Conservation (phyloP, 1,284 basidiomycete species). For the Trichosporon sp. region DNA sequence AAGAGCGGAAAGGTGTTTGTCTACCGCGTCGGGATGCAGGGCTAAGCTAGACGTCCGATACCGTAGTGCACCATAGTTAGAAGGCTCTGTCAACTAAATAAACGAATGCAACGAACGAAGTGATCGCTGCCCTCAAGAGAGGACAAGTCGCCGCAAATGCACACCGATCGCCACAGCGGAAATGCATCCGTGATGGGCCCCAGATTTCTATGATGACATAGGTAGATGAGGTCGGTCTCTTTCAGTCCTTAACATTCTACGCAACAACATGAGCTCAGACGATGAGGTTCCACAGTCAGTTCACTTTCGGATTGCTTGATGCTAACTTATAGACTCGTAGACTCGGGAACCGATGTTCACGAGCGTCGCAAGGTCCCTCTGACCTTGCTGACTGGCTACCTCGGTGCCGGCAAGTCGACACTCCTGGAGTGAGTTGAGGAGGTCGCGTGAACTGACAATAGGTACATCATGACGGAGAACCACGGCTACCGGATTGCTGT, state of each 20-base stretch:
- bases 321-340: neutral
- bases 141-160: no score
- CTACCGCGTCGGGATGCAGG: neutral
- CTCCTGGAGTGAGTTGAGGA: slow-evolving; percentile 55
- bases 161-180: neutral
- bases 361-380: slow-evolving; percentile 62
- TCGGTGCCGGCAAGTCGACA: slow-evolving; percentile 83
- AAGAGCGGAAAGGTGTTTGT: slow-evolving; percentile 15
- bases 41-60: neutral
- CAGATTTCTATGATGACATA: neutral
- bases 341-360: neutral
- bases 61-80: neutral
- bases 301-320: no score
- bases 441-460: slow-evolving; percentile 34
- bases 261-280: neutral
- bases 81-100: neutral
- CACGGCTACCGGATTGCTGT: slow-evolving; percentile 94
- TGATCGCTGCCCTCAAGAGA: no score
- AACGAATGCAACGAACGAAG: neutral
- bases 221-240: neutral
- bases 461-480: slow-evolving; percentile 79
- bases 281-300: neutral
- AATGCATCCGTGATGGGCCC: neutral
- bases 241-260: slow-evolving; percentile 4
- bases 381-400: slow-evolving; percentile 85